A percentile compares a stretch with the other conserved stretches of the same genome.
phyloP scores from a whole-genome alignment of 163 green algal species.

The Chlamydomonas reinhardtii region DNA sequence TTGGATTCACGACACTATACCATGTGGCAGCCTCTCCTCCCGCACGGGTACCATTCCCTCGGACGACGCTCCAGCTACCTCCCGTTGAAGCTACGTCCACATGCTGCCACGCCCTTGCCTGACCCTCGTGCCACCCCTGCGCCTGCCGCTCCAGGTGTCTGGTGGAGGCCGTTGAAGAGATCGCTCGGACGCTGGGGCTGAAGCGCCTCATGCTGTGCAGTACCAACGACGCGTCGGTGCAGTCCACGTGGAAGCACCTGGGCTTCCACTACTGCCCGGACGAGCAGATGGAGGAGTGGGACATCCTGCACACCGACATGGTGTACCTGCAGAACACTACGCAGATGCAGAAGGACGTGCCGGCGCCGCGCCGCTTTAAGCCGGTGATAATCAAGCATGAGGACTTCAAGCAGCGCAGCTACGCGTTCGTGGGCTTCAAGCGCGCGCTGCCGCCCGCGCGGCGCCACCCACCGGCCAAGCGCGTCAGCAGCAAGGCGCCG shows the following conservation, averaged over 20 bases:
- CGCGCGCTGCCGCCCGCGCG: conserved; percentile 8
- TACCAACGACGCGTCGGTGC: conserved; percentile 69
- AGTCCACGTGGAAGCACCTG: conserved; percentile 87
- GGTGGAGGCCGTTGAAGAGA: conserved; percentile 89
- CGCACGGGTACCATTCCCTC: no score
- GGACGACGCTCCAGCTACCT: not conserved
- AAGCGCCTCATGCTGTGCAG: conserved; percentile 87
- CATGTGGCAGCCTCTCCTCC: no score
- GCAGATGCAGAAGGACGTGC: conserved; percentile 60
- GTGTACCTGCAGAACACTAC: conserved; percentile 94
- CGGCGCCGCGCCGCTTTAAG: conserved; percentile 25
- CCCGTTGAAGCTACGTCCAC: not conserved
- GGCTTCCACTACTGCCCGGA: conserved; percentile 83
- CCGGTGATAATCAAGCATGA: conserved; percentile 51
- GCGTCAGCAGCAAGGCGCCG: conserved; percentile 11
- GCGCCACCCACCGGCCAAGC: not conserved
- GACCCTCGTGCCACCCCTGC: no score
- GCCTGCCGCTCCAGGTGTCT: conserved; percentile 71
- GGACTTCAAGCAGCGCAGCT: conserved; percentile 45
- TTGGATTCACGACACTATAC: not conserved
- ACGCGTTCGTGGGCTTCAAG: conserved; percentile 41
- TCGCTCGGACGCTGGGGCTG: conserved; percentile 75
- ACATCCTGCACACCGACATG: conserved; percentile 84
- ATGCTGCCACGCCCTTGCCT: no score
- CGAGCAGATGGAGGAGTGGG: conserved; percentile 73